These are phyloP conservation scores for Hippophae tibetana DNA, from an alignment of 306 rosid species.

Conservation along the genomic window DNA sequence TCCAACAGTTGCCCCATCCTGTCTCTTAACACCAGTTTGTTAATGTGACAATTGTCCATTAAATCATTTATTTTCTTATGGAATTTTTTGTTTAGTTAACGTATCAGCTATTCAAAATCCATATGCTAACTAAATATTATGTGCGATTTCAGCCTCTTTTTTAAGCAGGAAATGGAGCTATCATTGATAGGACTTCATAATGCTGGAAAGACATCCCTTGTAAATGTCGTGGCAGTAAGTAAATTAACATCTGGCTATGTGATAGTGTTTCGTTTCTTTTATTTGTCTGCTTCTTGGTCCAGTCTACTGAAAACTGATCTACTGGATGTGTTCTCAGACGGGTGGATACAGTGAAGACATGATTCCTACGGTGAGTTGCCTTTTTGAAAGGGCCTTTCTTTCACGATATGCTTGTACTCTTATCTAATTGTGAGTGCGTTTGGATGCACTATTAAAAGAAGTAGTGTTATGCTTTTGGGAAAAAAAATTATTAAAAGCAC, in stretches of 20 bases:
- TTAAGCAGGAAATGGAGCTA: conserved; percentile 74
- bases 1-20: too few relatives aligned
- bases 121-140: neutral
- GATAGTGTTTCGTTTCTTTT: neutral
- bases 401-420: neutral
- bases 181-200: conserved; percentile 67
- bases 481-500: too few relatives aligned
- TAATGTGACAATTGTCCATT: too few relatives aligned
- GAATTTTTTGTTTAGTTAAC: neutral
- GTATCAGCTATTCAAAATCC: neutral
- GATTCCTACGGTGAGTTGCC: conserved; percentile 54
- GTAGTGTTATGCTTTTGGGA: too few relatives aligned
- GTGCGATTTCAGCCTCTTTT: conserved; percentile 31
- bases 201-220: conserved; percentile 70
- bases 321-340: conserved; percentile 26
- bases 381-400: conserved; percentile 1
- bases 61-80: neutral
- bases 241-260: neutral
- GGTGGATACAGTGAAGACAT: conserved; percentile 70
- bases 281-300: neutral
- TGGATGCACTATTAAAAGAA: too few relatives aligned
- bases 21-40: too few relatives aligned
- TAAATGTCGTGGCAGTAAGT: conserved; percentile 69
- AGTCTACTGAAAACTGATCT: conserved; percentile 16
- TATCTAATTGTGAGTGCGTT: neutral